Evolutionary conservation across 169 alveolate species (phyloP).

Genomic region (Plasmodium ovale): DNA sequence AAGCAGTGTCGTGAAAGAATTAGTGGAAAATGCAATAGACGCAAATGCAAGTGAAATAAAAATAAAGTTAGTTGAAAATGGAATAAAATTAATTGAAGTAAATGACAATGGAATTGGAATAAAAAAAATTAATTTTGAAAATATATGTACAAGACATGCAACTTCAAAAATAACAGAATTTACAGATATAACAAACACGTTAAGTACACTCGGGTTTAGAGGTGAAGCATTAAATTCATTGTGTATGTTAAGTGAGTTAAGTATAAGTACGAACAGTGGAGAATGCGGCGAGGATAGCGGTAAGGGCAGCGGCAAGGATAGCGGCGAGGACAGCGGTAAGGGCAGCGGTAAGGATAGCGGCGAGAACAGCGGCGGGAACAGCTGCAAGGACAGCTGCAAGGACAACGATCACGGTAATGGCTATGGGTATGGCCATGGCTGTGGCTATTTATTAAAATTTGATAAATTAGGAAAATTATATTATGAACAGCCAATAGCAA

Average conservation of each 20-base stretch:
- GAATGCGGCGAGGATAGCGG: slow-evolving; percentile 79
- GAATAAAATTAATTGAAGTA: slow-evolving; percentile 92
- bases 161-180: slow-evolving; percentile 95
- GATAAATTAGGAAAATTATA: slow-evolving; percentile 78
- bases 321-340: slow-evolving; percentile 81
- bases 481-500: slow-evolving; percentile 77
- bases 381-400: too few relatives aligned
- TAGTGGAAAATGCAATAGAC: slow-evolving; percentile 95
- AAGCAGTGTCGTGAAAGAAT: slow-evolving; percentile 91
- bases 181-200: slow-evolving; percentile 90
- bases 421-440: too few relatives aligned
- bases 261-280: slow-evolving; percentile 81
- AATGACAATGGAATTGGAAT: slow-evolving; percentile 95
- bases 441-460: slow-evolving; percentile 81
- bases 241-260: slow-evolving; percentile 80
- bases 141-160: slow-evolving; percentile 87
- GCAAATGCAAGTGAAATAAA: slow-evolving; percentile 92
- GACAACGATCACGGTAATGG: slow-evolving; percentile 81
- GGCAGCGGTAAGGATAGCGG: too few relatives aligned
- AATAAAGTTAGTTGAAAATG: slow-evolving; percentile 90
- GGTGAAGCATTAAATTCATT: slow-evolving; percentile 89
- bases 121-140: slow-evolving; percentile 86
- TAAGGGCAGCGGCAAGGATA: too few relatives aligned
- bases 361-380: slow-evolving; percentile 81
- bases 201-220: slow-evolving; percentile 96